A percentile compares a stretch with the other conserved stretches of the same genome.
Evolutionary conservation across 2,329 filamentous ascomycete genomes (phyloP).

Genomic region (Cryphonectria carpinicola): DNA sequence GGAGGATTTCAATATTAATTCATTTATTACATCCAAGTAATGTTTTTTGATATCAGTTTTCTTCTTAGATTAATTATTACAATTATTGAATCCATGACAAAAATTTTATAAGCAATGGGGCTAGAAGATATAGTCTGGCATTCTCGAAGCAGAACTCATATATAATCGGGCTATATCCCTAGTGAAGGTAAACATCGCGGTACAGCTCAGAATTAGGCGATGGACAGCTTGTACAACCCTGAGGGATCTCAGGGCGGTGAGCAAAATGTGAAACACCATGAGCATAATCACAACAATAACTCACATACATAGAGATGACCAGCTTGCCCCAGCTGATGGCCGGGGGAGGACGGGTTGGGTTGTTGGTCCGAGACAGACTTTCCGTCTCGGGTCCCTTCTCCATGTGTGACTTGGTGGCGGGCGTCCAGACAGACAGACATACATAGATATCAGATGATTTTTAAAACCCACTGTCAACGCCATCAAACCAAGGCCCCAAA

Average conservation of each 20-base stretch:
- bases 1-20: not conserved
- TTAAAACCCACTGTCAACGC: not conserved
- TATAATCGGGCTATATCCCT: not conserved
- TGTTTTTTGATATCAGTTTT: not conserved
- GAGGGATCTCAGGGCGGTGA: not conserved
- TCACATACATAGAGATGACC: too few species aligned
- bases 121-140: not conserved
- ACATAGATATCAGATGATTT: not conserved
- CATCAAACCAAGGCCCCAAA: not conserved
- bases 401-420: not conserved
- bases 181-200: not conserved
- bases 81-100: not conserved
- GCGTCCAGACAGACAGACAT: not conserved
- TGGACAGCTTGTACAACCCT: not conserved
- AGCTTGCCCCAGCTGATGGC: not conserved
- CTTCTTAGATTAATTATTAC: not conserved
- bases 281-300: not conserved
- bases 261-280: not conserved
- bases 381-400: not conserved
- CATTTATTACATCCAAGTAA: rapidly evolving
- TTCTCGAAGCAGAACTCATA: not conserved
- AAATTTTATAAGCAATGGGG: not conserved
- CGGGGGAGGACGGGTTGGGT: too few species aligned
- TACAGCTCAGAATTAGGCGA: not conserved
- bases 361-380: not conserved